These are phyloP conservation scores for Trichosanthes truncata DNA, from an alignment of 306 rosid genomes.

Conservation along the genomic window DNA sequence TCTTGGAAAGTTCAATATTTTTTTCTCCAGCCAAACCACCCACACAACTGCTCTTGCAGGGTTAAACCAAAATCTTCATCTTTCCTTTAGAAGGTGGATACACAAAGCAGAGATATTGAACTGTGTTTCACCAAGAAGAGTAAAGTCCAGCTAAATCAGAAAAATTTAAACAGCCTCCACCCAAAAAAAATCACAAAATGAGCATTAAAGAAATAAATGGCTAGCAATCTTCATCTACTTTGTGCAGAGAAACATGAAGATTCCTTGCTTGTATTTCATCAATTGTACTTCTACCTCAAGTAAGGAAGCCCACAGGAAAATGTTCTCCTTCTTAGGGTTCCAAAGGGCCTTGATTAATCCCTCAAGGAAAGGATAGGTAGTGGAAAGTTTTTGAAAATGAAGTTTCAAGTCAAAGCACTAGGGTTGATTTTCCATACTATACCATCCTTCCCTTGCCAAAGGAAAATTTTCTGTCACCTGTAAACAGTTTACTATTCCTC, in stretches of 20 bases:
- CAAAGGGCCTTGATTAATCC: not conserved
- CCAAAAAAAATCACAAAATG: not conserved
- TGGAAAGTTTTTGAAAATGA: not conserved
- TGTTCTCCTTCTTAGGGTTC: not conserved
- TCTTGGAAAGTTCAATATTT: no score
- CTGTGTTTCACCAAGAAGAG: not conserved
- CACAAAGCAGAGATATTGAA: not conserved
- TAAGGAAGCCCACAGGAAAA: no score
- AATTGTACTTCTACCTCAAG: no score
- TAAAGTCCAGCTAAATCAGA: not conserved
- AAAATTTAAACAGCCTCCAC: not conserved
- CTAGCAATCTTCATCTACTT: not conserved
- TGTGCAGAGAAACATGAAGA: no score
- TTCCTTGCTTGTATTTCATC: no score
- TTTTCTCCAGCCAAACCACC: no score
- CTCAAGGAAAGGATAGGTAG: not conserved
- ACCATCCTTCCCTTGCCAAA: not conserved
- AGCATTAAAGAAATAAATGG: not conserved
- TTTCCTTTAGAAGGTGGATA: no score
- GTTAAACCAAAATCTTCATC: no score
- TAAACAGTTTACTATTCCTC: not conserved
- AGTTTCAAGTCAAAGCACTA: not conserved
- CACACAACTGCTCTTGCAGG: no score
- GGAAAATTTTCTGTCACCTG: not conserved
- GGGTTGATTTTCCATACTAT: not conserved